Evolutionary conservation across 1,284 basidiomycete species (phyloP), one percentile per base, ranked within the genome.

Genomic region (Ustilago crameri): DNA sequence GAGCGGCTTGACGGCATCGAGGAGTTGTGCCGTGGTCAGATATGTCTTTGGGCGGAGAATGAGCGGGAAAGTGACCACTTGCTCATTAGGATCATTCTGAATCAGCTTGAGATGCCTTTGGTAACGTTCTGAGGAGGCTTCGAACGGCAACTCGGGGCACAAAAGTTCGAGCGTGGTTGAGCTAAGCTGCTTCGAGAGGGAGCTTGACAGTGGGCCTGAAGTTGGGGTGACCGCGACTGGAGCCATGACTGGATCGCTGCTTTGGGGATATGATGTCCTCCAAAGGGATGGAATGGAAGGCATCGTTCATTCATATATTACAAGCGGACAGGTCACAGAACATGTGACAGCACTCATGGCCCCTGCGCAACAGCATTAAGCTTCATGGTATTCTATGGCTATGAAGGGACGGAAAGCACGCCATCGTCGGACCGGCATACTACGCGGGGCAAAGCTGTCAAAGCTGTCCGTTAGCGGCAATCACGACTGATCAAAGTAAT

Each of bases 91-190:
- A n/a, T 60, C 37, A 42, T 45, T 49, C 32, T 60, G 44, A 4
- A 53, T 35, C 1, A 66, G 57, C 53, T 53, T 66, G n/a, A 66
- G 55, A 26, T 57, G 52, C 26, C 64, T 57, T 26, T 66, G 64
- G 20, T 66, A 66, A 1, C 57, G 63, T 42, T 59, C 56, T 8
- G 51, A 38, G 1, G 51, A 15, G 18, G 49, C 27, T 8, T 24
- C 45, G 24, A 66, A 60, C 26, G 57, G n/a, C 37, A 65, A 23
- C 7, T 65, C 52, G 8, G 54, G 32, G 27, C n/a, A 44, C 5
- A 27, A 38, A 1, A 34, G 9, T 1, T 44, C 38, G 20, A 32
- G 23, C 18, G 18, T 10, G 20, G 27, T 22, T 23, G 62, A 41
- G 51, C 42, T 20, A 34, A 10, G 26, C 12, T 51, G 49, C 57